Percentiles rank a stretch among this genome's conserved stretches.
These are phyloP conservation scores for Fusarium euwallaceae DNA, from an alignment of 2,329 filamentous ascomycete species.

Conservation along the genomic window DNA sequence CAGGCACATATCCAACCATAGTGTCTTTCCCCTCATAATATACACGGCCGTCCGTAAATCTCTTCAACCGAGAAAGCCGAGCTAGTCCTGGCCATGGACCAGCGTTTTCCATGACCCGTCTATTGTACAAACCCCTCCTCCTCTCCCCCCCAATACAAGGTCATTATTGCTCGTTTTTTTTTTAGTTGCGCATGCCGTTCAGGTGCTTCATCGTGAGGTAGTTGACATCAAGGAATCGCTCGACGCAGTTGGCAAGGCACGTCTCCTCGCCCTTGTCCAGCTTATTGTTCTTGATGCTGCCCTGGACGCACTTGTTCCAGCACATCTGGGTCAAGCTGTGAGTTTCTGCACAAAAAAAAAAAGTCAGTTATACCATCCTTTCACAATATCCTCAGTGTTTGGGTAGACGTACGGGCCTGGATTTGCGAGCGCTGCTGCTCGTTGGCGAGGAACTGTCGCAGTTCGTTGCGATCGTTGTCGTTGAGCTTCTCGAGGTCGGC, in stretches of 20 bases:
- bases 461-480: constrained; percentile 85
- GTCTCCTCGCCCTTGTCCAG: constrained; percentile 83
- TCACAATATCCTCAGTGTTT: too few species aligned
- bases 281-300: constrained; percentile 76
- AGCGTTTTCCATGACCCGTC: constrained; percentile 17
- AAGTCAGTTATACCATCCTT: not conserved
- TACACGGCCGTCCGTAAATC: constrained; percentile 22
- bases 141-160: constrained; percentile 2
- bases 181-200: constrained; percentile 66
- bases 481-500: constrained; percentile 81
- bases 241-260: constrained; percentile 93
- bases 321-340: constrained; percentile 78
- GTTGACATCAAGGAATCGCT: constrained; percentile 92
- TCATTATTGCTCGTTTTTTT: not conserved
- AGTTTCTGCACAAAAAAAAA: constrained; percentile 56
- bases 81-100: not conserved
- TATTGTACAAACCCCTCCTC: constrained; percentile 33
- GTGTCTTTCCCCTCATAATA: constrained; percentile 13
- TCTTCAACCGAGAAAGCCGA: constrained; percentile 4
- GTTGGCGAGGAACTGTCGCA: constrained; percentile 86
- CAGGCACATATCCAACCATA: not conserved
- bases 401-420: constrained; percentile 66
- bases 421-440: constrained; percentile 86
- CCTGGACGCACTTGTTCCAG: constrained; percentile 93
- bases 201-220: constrained; percentile 87